Evolutionary conservation across 1,139 yeast species (phyloP), one percentile per base, ranked within the genome.

Genomic region (Meyerozyma elateridarum): DNA sequence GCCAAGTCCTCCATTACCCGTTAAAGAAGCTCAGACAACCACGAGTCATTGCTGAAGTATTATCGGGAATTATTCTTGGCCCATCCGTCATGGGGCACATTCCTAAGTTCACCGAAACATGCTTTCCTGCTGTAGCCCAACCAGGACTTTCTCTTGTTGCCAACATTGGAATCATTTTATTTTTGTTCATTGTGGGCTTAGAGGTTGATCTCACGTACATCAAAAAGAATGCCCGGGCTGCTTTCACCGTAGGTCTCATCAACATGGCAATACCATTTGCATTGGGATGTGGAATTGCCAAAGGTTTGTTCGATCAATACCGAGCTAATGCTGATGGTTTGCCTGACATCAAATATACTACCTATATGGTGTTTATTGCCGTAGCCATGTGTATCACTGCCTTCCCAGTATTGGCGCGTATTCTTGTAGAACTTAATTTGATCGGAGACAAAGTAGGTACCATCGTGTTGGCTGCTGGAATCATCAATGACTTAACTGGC

Each of bases 381-480:
- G 87, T 81, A 13, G 89, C 94, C 2, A 69, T 82, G 64, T 76
- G 89, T 41, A 81, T 84, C 42, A 84, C 94, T 1, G 94, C 93
- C 0, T 79, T 84, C 55, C 94, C 94, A 0, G 94, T 84, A 6
- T 61, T 84, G 42, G 89, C 85, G 1, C 75, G 93, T 51, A 84
- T 84, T 25, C 59, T 84, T 40, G 78, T 87, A 4, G 91, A 82
- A 49, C 62, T 84, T 39, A 70, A 83, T 42, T 61, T 84, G 42
- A 70, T 81, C 31, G 76, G 78, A 33, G 88, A 81, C 46, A 63
- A 84, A 36, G 88, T 82, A 7, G 93, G 93, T 20, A 74, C 80
- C n/a, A 73, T 83, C 32, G 91, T 81, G 9, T 61, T 84, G 34
- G 83, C 89, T 3, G 91, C 93, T 2, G 94, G 93, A 31, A 81